A percentile compares a stretch with the other conserved stretches of the same genome.
Evolutionary conservation across 2,329 filamentous ascomycete genomes (phyloP).

Genomic region (Exophiala aquamarina): DNA sequence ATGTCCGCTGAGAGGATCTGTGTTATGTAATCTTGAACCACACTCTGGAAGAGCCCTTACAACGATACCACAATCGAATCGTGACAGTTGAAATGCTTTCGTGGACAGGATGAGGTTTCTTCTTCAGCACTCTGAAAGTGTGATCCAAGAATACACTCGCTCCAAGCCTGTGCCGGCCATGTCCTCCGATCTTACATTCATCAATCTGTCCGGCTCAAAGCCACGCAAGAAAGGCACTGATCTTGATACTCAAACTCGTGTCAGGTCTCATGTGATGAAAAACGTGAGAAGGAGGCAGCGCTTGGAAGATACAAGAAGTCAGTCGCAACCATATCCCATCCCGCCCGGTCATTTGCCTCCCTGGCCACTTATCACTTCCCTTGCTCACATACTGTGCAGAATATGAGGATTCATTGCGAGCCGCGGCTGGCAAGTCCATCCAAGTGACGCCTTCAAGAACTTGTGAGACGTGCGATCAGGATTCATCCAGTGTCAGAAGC

Average conservation of each 20-base stretch:
- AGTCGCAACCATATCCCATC: slow-evolving; percentile 1
- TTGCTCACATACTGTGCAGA: background rate
- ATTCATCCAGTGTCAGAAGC: too few relatives aligned
- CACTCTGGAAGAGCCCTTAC: too few relatives aligned
- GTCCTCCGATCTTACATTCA: slow-evolving; percentile 6
- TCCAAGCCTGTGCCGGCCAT: too few relatives aligned
- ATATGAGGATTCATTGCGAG: slow-evolving; percentile 3
- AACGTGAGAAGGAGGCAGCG: slow-evolving; percentile 11
- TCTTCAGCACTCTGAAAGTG: too few relatives aligned
- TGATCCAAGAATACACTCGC: too few relatives aligned
- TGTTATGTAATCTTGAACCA: too few relatives aligned
- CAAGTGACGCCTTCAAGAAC: background rate
- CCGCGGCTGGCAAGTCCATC: background rate
- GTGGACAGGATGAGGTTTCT: too few relatives aligned
- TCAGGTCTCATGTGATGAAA: slow-evolving; percentile 12
- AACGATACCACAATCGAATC: too few relatives aligned
- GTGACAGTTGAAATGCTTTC: too few relatives aligned
- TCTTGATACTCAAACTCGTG: background rate
- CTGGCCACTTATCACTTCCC: too few relatives aligned
- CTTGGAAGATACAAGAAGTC: slow-evolving; percentile 7
- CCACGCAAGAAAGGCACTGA: slow-evolving; percentile 5
- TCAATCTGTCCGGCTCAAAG: slow-evolving; percentile 7
- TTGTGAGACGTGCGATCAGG: background rate
- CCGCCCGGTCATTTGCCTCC: too few relatives aligned
- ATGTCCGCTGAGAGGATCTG: too few relatives aligned